Conservation (phyloP, 257 asterid species). For the Fraxinus cuspidata region DNA sequence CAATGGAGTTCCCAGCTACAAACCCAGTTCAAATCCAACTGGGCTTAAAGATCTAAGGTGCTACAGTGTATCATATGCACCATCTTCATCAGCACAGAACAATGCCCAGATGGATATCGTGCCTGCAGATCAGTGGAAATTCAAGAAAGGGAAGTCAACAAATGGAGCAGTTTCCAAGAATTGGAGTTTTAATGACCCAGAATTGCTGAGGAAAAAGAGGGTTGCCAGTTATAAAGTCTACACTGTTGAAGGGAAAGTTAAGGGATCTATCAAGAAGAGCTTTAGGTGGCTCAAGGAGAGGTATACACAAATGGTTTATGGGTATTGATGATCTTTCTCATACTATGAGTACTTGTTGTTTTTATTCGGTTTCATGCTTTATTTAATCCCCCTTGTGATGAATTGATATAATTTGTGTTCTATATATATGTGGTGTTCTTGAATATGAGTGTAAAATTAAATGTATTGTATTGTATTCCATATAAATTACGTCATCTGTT, state of each 20-base stretch:
- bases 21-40: slow-evolving; percentile 35
- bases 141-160: slow-evolving; percentile 71
- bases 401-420: slow-evolving; percentile 6
- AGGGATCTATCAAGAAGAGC: slow-evolving; percentile 73
- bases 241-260: slow-evolving; percentile 71
- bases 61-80: slow-evolving; percentile 68
- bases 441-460: slow-evolving; percentile 2
- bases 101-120: slow-evolving; percentile 41
- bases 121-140: slow-evolving; percentile 53
- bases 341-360: slow-evolving; percentile 1
- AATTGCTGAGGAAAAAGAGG: slow-evolving; percentile 82
- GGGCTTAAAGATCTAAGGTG: slow-evolving; percentile 74
- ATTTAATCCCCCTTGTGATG: background rate
- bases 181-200: slow-evolving; percentile 69
- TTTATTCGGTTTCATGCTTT: slow-evolving; percentile 2
- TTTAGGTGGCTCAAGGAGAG: slow-evolving; percentile 70
- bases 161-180: slow-evolving; percentile 45
- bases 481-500: slow-evolving; percentile 1
- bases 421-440: slow-evolving; percentile 4
- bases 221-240: slow-evolving; percentile 79
- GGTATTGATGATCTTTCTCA: slow-evolving; percentile 37
- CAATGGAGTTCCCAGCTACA: slow-evolving; percentile 22
- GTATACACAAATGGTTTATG: slow-evolving; percentile 46
- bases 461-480: background rate
- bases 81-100: slow-evolving; percentile 36